These are phyloP conservation scores for Hypocreales sp. DNA, from an alignment of 2,329 filamentous ascomycete genomes.

Conservation along the genomic window DNA sequence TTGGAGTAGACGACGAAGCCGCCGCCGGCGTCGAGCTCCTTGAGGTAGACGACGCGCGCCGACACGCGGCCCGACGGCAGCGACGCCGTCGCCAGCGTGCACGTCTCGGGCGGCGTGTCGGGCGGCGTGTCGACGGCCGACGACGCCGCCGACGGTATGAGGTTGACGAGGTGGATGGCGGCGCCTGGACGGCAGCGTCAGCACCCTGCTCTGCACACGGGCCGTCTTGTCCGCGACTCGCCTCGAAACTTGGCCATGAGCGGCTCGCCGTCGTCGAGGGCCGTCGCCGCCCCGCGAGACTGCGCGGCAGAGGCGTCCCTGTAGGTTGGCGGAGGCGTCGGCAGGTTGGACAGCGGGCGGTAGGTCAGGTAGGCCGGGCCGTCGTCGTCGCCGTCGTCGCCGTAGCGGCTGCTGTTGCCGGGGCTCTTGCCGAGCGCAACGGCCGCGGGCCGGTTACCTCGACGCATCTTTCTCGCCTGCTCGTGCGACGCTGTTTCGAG, in stretches of 20 bases:
- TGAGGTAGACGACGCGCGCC: constrained; percentile 81
- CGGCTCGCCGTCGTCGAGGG: constrained; percentile 27
- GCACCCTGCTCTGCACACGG: not conserved
- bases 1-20: constrained; percentile 94
- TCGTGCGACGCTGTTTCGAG: constrained; percentile 2
- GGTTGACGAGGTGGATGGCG: constrained; percentile 49
- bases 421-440: not conserved
- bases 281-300: constrained; percentile 20
- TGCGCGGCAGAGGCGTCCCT: constrained; percentile 24
- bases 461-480: constrained; percentile 2
- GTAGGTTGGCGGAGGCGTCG: constrained; percentile 47
- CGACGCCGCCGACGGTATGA: constrained; percentile 48
- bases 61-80: constrained; percentile 75
- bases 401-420: not conserved
- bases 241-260: constrained; percentile 22
- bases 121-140: no score
- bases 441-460: constrained; percentile 1
- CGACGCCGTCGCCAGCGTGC: constrained; percentile 69
- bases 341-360: constrained; percentile 50
- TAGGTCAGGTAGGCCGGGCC: constrained; percentile 47
- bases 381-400: constrained; percentile 17
- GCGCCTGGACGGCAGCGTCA: constrained; percentile 34
- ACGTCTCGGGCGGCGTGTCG: constrained; percentile 72
- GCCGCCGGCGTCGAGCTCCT: constrained; percentile 61
- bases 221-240: constrained; percentile 9